Evolutionary conservation across 495 filamentous ascomycete species (phyloP), one percentile per base, ranked within the genome.

Genomic region (Penicillium manginii): DNA sequence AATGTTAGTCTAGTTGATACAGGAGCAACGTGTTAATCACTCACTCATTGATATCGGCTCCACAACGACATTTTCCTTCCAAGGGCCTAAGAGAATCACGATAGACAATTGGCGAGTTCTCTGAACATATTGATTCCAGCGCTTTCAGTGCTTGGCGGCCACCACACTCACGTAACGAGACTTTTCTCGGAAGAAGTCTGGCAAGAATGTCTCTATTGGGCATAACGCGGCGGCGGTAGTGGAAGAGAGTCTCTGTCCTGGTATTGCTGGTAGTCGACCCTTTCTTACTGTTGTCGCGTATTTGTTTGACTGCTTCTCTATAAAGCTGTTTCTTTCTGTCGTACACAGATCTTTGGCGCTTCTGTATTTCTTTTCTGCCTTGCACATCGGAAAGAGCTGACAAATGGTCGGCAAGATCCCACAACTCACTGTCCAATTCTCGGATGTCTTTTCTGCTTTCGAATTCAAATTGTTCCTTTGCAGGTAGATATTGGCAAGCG

Each of bases 391-490:
- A 15, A 4, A 14, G 6, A 42, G 39, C 39, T n/a, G 4, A 14
- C 39, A 42, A 14, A 14, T 14, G n/a, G 4, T 42, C 39, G 15
- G 6, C 15, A 17, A 42, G 39, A 42, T 14, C 4, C 4, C n/a
- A n/a, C 39, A 42, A 55, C 12, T 48, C 29, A 31, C 18, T n/a
- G 45, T 59, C 47, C 3, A 59, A 40, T 39, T 35, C 43, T 26
- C 40, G 29, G 26, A 63, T n/a, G 31, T 63, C 60, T 12, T 54
- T 29, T 18, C 47, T 17, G 22, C 40, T 52, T 18, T 55, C 31
- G 33, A 63, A 63, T 39, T 63, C 39, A 42, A 59, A 55, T 42
- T 59, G 46, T 10, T 22, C 47, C 29, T 63, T 63, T 6, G 60
- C 52, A 17, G 60, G 60, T 10, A 63, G 46, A 12, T 37, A 51